phyloP scores from a whole-genome alignment of 306 rosid species.

The Arachis hypogaea region DNA sequence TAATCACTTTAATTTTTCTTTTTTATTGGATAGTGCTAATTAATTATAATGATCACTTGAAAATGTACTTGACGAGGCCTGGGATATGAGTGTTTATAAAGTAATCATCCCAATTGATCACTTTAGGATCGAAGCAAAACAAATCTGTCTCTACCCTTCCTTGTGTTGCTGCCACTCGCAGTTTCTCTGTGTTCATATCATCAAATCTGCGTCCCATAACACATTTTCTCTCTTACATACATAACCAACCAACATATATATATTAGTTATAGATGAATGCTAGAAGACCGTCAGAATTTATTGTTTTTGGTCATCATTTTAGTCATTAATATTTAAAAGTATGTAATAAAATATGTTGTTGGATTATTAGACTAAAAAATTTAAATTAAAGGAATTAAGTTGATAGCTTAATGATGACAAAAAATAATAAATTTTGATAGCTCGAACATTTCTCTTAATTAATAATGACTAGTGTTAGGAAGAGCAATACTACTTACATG shows the following conservation, averaged over 20 bases:
- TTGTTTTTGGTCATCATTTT: no score
- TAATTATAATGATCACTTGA: conserved; percentile 48
- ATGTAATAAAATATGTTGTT: no score
- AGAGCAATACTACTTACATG: conserved; percentile 50
- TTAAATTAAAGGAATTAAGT: no score
- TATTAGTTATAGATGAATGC: no score
- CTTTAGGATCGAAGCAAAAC: conserved; percentile 77
- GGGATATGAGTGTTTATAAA: conserved; percentile 62
- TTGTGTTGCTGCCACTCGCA: conserved; percentile 55
- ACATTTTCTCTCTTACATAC: no score
- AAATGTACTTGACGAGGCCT: conserved; percentile 69
- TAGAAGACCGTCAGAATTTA: no score
- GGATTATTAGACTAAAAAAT: no score
- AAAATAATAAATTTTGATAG: no score
- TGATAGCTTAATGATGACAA: no score
- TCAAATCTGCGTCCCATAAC: conserved; percentile 63
- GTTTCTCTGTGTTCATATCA: conserved; percentile 71
- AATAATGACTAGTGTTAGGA: background rate
- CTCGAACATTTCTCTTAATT: no score
- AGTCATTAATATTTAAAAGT: no score
- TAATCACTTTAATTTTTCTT: background rate
- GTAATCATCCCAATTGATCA: conserved; percentile 78
- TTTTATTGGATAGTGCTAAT: background rate
- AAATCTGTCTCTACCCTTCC: conserved; percentile 53
- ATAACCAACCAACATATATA: background rate